A percentile compares a stretch with the other conserved stretches of the same genome.
Evolutionary conservation across 805 yeast genomes (phyloP).

Genomic region (Yarrowia sp.): DNA sequence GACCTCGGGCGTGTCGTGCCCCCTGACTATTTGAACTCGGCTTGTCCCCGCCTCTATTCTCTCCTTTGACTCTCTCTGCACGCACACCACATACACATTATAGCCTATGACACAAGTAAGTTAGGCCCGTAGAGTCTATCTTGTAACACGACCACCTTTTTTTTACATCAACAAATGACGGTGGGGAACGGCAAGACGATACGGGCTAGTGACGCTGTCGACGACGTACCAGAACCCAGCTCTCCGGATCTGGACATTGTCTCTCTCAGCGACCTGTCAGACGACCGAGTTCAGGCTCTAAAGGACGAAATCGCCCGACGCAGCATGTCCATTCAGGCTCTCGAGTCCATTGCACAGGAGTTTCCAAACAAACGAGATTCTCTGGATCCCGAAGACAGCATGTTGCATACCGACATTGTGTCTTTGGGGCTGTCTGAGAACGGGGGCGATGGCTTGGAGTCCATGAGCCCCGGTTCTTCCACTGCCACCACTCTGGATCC

Average conservation of each 20-base stretch:
- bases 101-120: neutral
- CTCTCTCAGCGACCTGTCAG: conserved; percentile 22
- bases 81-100: neutral
- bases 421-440: neutral
- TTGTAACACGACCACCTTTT: neutral
- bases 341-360: conserved; percentile 30
- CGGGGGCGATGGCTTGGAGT: neutral
- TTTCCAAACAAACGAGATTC: conserved; percentile 25
- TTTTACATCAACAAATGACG: neutral
- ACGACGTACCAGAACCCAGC: neutral
- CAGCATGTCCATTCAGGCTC: conserved; percentile 37
- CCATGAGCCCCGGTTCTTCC: neutral
- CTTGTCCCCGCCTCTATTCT: no score
- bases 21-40: no score
- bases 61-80: no score
- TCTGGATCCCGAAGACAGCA: neutral
- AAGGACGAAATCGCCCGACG: conserved; percentile 34
- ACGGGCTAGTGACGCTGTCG: neutral
- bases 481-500: neutral
- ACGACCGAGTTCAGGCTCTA: conserved; percentile 33
- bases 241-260: neutral
- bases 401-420: conserved; percentile 12
- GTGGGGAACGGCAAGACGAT: conserved; percentile 8
- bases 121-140: neutral
- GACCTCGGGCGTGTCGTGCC: no score